phyloP scores from a whole-genome alignment of 257 asterid genomes.

The Gynochthodes officinalis region DNA sequence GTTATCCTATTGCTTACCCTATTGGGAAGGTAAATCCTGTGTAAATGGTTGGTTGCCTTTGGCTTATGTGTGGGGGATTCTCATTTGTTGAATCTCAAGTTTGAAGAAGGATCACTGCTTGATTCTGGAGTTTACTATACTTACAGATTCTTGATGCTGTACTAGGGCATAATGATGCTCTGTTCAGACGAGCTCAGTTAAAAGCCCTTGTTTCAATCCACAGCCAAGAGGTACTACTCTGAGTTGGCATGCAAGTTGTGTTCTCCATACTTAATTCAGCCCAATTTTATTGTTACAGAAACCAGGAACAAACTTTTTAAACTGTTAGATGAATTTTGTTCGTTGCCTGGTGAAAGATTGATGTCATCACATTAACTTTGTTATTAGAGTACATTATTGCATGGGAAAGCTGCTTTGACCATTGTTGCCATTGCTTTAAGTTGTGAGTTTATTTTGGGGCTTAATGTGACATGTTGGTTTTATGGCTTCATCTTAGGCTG shows the following conservation, averaged over 20 bases:
- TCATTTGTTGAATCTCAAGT: neutral
- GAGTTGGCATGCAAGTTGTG: neutral
- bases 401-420: neutral
- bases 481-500: slow-evolving; percentile 52
- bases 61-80: neutral
- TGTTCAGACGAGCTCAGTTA: slow-evolving; percentile 91
- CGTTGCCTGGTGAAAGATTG: neutral
- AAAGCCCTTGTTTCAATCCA: slow-evolving; percentile 97
- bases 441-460: neutral
- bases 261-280: neutral
- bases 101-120: neutral
- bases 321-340: neutral
- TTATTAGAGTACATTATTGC: neutral
- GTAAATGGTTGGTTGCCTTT: slow-evolving; percentile 4
- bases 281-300: neutral
- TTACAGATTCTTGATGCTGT: slow-evolving; percentile 74
- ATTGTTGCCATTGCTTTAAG: neutral
- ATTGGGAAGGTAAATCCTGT: slow-evolving; percentile 67
- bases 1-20: slow-evolving; percentile 87
- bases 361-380: neutral
- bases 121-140: slow-evolving; percentile 5
- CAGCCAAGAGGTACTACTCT: slow-evolving; percentile 69
- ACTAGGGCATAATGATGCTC: slow-evolving; percentile 75
- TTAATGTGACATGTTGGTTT: neutral
- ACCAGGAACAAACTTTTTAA: neutral